Evolutionary conservation across 352 stramenopile species (phyloP).

Genomic region (Phytophthora parvispora): DNA sequence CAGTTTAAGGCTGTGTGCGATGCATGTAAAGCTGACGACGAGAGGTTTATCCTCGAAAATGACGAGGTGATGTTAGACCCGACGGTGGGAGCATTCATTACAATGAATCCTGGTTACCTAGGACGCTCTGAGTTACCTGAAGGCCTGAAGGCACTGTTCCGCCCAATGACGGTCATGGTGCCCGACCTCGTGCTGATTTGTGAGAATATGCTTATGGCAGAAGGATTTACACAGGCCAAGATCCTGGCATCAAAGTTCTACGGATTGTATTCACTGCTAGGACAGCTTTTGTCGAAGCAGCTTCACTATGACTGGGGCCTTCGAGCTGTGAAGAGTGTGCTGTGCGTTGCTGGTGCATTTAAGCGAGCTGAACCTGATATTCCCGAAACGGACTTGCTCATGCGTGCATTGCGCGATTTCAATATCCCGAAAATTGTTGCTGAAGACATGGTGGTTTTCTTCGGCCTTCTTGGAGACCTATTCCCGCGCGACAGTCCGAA

Average conservation of each 20-base stretch:
- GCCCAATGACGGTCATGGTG: constrained; percentile 98
- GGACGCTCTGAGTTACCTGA: constrained; percentile 96
- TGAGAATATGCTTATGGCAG: constrained; percentile 98
- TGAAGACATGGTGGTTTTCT: constrained; percentile 97
- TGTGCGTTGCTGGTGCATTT: constrained; percentile 95
- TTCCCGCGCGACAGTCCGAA: constrained; percentile 93
- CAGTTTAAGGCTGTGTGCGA: constrained; percentile 98
- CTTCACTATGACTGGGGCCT: constrained; percentile 97
- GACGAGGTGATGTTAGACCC: constrained; percentile 94
- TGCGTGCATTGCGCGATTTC: constrained; percentile 97
- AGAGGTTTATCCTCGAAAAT: constrained; percentile 96
- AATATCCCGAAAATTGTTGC: constrained; percentile 98
- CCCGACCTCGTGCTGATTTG: constrained; percentile 97
- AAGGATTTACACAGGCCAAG: constrained; percentile 96
- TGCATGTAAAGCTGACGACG: constrained; percentile 94
- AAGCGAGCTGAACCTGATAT: constrained; percentile 96
- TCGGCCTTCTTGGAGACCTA: constrained; percentile 94
- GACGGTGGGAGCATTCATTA: constrained; percentile 96
- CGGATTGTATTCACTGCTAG: constrained; percentile 95
- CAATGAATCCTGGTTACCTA: constrained; percentile 98
- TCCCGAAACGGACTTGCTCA: constrained; percentile 94
- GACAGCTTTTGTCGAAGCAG: constrained; percentile 95
- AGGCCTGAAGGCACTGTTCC: constrained; percentile 96
- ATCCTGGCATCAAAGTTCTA: constrained; percentile 97
- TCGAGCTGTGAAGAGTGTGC: constrained; percentile 95